phyloP scores from a whole-genome alignment of 2,329 filamentous ascomycete species.

The Fusarium sp. region DNA sequence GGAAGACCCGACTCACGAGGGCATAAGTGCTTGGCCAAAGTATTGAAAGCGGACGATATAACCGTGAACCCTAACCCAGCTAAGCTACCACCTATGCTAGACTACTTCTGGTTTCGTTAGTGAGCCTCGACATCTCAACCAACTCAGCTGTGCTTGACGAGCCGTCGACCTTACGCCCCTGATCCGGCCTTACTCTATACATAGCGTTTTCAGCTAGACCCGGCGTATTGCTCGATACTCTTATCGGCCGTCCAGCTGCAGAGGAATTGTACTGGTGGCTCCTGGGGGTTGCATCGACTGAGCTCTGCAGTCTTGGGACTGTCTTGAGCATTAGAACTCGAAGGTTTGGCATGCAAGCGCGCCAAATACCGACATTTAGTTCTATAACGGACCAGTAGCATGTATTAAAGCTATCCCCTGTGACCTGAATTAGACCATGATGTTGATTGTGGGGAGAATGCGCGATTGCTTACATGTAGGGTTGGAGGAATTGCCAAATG shows the following conservation, averaged over 20 bases:
- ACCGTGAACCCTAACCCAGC: accelerated
- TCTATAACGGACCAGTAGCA: conserved; percentile 18
- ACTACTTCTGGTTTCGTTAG: background rate
- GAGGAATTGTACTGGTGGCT: background rate
- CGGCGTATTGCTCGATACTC: background rate
- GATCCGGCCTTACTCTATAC: background rate
- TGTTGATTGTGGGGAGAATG: no score
- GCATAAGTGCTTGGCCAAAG: no score
- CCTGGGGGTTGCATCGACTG: background rate
- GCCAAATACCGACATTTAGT: conserved; percentile 1
- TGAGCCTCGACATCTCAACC: background rate
- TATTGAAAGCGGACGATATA: background rate
- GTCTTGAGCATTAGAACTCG: background rate
- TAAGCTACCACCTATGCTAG: background rate
- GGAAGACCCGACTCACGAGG: background rate
- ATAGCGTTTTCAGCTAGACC: background rate
- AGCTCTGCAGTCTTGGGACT: background rate
- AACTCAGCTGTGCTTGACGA: conserved; percentile 6
- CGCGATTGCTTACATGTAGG: conserved; percentile 4
- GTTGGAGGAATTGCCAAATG: conserved; percentile 5
- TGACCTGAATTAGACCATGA: background rate
- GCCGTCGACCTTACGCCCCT: background rate
- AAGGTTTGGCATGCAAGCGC: conserved; percentile 2
- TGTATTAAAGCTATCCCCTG: conserved; percentile 7
- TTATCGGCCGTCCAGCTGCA: background rate